phyloP scores from a whole-genome alignment of 148 eudicot genomes.

The Rhododendron ferrugineum region DNA sequence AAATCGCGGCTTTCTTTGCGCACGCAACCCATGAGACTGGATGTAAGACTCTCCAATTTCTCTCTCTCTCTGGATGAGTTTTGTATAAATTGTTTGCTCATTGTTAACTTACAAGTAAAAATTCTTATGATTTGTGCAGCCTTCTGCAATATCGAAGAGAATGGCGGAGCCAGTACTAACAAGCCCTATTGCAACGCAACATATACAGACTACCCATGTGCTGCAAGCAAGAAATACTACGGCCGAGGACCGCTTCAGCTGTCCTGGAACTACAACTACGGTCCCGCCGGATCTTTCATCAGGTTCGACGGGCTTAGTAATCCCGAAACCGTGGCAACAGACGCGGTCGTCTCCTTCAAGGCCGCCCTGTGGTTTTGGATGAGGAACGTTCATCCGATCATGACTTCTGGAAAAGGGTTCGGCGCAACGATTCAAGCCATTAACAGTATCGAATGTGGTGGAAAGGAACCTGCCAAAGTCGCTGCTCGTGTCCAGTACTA shows the following conservation, averaged over 20 bases:
- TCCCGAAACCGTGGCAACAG: conserved; percentile 29
- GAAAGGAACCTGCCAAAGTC: conserved; percentile 2
- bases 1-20: conserved; percentile 70
- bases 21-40: conserved; percentile 68
- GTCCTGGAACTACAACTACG: conserved; percentile 45
- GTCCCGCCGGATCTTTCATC: conserved; percentile 25
- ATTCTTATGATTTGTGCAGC: conserved; percentile 14
- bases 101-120: neutral
- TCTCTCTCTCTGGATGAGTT: neutral
- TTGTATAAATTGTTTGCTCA: neutral
- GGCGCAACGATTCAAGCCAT: conserved; percentile 6
- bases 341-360: conserved; percentile 16
- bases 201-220: conserved; percentile 29
- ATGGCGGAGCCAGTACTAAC: conserved; percentile 27
- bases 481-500: conserved; percentile 18
- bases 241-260: conserved; percentile 47
- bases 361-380: conserved; percentile 18
- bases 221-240: conserved; percentile 21
- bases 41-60: conserved; percentile 27
- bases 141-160: conserved; percentile 53
- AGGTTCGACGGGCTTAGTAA: conserved; percentile 26
- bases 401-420: conserved; percentile 17
- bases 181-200: conserved; percentile 35
- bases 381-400: conserved; percentile 14
- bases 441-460: conserved; percentile 25